Percentiles rank a stretch among this genome's conserved stretches.
These are phyloP conservation scores for Porcisia deanei DNA, from an alignment of 208 protist genomes.

Conservation along the genomic window DNA sequence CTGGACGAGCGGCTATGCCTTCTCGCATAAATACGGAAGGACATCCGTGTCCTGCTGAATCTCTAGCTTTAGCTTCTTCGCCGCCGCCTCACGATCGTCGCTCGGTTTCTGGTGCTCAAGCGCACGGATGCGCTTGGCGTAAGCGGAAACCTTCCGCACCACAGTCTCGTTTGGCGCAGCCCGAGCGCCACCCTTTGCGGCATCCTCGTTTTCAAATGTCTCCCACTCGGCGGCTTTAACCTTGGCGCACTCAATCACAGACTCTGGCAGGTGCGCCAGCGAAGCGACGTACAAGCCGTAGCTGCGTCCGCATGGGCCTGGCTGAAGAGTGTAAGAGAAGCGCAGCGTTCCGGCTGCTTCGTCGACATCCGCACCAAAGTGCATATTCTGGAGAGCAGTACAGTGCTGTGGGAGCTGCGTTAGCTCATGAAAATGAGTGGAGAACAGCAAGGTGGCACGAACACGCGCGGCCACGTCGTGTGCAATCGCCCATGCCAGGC, in stretches of 20 bases:
- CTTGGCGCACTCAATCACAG: slow-evolving; percentile 78
- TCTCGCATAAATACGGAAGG: slow-evolving; percentile 27
- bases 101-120: slow-evolving; percentile 27
- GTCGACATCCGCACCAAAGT: slow-evolving; percentile 85
- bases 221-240: slow-evolving; percentile 89
- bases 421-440: slow-evolving; percentile 99
- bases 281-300: slow-evolving; percentile 94
- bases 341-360: slow-evolving; percentile 66
- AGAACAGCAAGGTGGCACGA: slow-evolving; percentile 95
- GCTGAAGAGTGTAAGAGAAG: slow-evolving; percentile 87
- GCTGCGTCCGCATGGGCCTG: slow-evolving; percentile 87
- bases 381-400: slow-evolving; percentile 61
- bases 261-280: slow-evolving; percentile 81
- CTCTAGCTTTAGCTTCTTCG: slow-evolving; percentile 48
- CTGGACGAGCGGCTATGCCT: background rate
- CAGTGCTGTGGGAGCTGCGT: slow-evolving; percentile 88
- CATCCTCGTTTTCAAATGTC: slow-evolving; percentile 56
- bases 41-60: slow-evolving; percentile 47
- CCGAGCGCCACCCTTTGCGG: background rate
- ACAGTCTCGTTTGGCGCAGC: slow-evolving; percentile 29
- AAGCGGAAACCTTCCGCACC: slow-evolving; percentile 38
- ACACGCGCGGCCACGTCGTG: slow-evolving; percentile 92
- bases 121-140: slow-evolving; percentile 75
- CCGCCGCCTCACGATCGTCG: slow-evolving; percentile 31
- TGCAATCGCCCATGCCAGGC: slow-evolving; percentile 98